Base-by-base conservation (phyloP, 331 rosid species). In the Cydonia oblonga region DNA sequence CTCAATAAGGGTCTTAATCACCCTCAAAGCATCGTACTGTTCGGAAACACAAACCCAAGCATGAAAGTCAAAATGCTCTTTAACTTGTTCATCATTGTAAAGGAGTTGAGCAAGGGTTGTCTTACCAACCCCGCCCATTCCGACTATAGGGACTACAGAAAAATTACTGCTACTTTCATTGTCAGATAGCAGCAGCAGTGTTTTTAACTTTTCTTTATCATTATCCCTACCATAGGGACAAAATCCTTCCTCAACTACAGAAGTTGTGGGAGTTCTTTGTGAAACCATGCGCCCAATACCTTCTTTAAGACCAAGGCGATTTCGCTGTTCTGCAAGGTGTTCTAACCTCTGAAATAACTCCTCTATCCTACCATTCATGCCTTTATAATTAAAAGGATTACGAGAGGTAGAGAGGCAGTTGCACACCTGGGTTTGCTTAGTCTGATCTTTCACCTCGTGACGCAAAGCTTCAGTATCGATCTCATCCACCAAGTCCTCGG, bases 141-240 rank as follows among this genome's bases (percentile, higher is more conserved):
- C 70, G 0, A 38, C 70, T 38, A 66, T 66, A 2, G 70, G 25
- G 25, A 66, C n/a, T 24, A 66, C 56, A 38, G 29, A 35, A 5
- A 66, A 3, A 13, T 40, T 10, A 20, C 13, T 13, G 10, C 49
- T 23, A 11, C 53, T 24, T 59, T 15, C 16, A 66, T 66, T 8
- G 12, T 38, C 28, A 33, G 56, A n/a, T 3, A 13, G 11, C 70
- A 66, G 13, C 9, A n/a, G 26, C 3, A 38, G 42, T 14, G 16
- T 42, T 33, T 20, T 7, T n/a, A 66, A 33, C 52, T 6, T 24
- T 40, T 66, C 56, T 40, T 14, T 66, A 7, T 66, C 70, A 1
- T 68, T 68, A 74, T 74, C 9, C 82, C 82, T 4, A 73, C 63
- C 26, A 82, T 74, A 46, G 68, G 70, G 25, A 81, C 78, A 40